Conservation (phyloP, 768 basidiomycete species). For the Strobilomyces echinocephalus region DNA sequence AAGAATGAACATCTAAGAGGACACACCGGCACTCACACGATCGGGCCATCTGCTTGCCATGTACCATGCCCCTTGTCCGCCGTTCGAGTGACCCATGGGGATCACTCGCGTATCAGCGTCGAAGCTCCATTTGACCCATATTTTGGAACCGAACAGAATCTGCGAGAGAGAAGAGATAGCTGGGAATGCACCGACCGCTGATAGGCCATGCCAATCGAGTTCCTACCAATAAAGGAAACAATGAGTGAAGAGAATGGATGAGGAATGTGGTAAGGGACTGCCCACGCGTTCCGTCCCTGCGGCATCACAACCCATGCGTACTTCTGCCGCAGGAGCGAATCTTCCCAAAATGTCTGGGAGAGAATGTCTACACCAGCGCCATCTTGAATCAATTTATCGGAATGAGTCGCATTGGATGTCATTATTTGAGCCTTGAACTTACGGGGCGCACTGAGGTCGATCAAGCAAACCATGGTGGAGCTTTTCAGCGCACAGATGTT, state of each 20-base stretch:
- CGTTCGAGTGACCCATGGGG: slow-evolving; percentile 91
- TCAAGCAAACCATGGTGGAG: slow-evolving; percentile 86
- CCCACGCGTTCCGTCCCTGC: slow-evolving; percentile 83
- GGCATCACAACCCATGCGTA: slow-evolving; percentile 77
- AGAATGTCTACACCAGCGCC: slow-evolving; percentile 83
- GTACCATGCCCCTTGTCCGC: slow-evolving; percentile 88
- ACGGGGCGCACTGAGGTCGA: slow-evolving; percentile 60
- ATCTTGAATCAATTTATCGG: slow-evolving; percentile 41
- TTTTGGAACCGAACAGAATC: slow-evolving; percentile 36
- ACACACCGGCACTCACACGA: slow-evolving; percentile 55
- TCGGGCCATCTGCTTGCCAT: slow-evolving; percentile 75
- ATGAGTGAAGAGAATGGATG: not conserved
- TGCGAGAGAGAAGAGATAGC: slow-evolving; percentile 51
- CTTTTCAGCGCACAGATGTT: slow-evolving; percentile 90
- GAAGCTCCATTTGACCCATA: slow-evolving; percentile 42
- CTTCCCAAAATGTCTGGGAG: slow-evolving; percentile 51
- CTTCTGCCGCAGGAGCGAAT: slow-evolving; percentile 54
- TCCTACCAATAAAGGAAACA: slow-evolving; percentile 49
- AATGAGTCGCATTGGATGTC: too few relatives aligned
- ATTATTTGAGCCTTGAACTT: slow-evolving; percentile 27
- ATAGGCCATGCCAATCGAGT: slow-evolving; percentile 90
- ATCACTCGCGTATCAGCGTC: slow-evolving; percentile 41
- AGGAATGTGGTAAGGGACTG: not conserved
- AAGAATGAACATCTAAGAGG: not conserved
- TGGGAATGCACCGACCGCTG: slow-evolving; percentile 63